These are phyloP conservation scores for Jacaranda mimosifolia DNA, from an alignment of 257 asterid genomes.

Conservation along the genomic window DNA sequence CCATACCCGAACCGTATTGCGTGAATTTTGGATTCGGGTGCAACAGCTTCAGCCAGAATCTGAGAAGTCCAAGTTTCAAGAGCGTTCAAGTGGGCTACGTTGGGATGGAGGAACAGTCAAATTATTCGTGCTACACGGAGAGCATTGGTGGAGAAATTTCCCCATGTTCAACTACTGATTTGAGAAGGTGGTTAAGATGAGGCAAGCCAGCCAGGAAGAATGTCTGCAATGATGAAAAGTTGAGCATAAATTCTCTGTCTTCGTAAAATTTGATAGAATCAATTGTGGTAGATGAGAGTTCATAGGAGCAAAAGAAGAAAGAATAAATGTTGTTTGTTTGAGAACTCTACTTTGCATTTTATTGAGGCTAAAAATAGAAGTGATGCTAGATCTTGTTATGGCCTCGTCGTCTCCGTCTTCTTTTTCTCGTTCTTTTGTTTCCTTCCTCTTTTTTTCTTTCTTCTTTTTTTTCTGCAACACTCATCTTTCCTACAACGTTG, in stretches of 20 bases:
- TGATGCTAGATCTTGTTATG: constrained; percentile 29
- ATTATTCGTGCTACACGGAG: constrained; percentile 70
- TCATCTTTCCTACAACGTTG: no score
- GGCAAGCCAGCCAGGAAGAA: background rate
- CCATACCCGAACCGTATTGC: constrained; percentile 67
- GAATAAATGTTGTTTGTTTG: constrained; percentile 23
- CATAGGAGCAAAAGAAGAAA: constrained; percentile 7
- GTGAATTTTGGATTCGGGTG: constrained; percentile 55
- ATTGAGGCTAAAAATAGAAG: constrained; percentile 35
- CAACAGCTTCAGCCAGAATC: constrained; percentile 42
- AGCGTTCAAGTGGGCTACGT: constrained; percentile 84
- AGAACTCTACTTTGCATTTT: constrained; percentile 22
- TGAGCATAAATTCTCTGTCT: constrained; percentile 4
- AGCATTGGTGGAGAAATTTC: constrained; percentile 90
- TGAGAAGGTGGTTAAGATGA: constrained; percentile 84
- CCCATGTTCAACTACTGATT: constrained; percentile 88
- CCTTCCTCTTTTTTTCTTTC: no score
- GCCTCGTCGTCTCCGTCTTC: constrained; percentile 8
- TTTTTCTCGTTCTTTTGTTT: background rate
- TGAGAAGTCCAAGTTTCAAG: constrained; percentile 93
- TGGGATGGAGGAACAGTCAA: constrained; percentile 83
- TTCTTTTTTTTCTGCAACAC: no score
- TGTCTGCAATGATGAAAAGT: no score
- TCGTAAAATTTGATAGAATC: constrained; percentile 26
- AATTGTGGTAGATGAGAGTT: constrained; percentile 10